These are phyloP conservation scores for Verticillium nubilum DNA, from an alignment of 2,329 filamentous ascomycete genomes.

Conservation along the genomic window DNA sequence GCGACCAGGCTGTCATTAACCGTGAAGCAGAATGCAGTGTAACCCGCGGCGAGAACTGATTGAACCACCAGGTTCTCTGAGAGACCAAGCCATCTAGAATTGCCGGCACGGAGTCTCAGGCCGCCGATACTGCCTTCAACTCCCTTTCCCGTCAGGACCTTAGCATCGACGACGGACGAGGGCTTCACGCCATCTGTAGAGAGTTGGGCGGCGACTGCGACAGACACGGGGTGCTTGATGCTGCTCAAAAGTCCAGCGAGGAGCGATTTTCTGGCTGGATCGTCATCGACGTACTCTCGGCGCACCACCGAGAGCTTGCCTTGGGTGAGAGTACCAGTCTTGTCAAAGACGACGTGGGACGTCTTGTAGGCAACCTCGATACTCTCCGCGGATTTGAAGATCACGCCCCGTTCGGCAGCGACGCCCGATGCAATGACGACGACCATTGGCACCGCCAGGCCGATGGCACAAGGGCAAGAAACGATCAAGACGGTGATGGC, in stretches of 20 bases:
- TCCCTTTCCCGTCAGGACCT: slow-evolving; percentile 39
- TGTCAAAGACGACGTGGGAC: slow-evolving; percentile 70
- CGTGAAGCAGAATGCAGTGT: slow-evolving; percentile 43
- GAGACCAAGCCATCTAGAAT: slow-evolving; percentile 40
- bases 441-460: slow-evolving; percentile 72
- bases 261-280: slow-evolving; percentile 1
- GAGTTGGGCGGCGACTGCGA: slow-evolving; percentile 38
- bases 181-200: slow-evolving; percentile 10
- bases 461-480: slow-evolving; percentile 75
- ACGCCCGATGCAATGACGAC: slow-evolving; percentile 65
- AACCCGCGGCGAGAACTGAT: slow-evolving; percentile 24
- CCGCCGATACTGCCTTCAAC: slow-evolving; percentile 29
- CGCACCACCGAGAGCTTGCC: slow-evolving; percentile 43
- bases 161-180: slow-evolving; percentile 21
- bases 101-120: slow-evolving; percentile 37
- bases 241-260: slow-evolving; percentile 23
- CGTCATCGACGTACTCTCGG: slow-evolving; percentile 22
- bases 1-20: slow-evolving; percentile 29
- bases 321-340: slow-evolving; percentile 69
- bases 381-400: slow-evolving; percentile 62
- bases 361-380: slow-evolving; percentile 58
- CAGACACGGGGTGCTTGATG: slow-evolving; percentile 47
- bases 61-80: slow-evolving; percentile 24
- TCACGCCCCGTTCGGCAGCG: slow-evolving; percentile 57
- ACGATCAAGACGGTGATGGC: slow-evolving; percentile 68